Conservation (phyloP, 1,284 basidiomycete genomes). For the Psilocybe mexicana region DNA sequence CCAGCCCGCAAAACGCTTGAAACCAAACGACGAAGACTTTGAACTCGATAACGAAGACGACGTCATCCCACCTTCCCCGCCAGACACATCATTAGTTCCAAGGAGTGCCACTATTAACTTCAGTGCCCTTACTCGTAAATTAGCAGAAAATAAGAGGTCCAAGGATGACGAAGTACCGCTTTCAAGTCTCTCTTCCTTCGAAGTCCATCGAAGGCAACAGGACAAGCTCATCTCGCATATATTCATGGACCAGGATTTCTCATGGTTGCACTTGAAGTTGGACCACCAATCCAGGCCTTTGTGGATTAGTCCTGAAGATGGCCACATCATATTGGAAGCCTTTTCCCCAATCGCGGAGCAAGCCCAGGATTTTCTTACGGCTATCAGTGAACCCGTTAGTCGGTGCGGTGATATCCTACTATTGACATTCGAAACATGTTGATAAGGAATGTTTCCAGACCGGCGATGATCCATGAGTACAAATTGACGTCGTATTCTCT, state of each 20-base stretch:
- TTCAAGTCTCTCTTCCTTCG: slow-evolving; percentile 45
- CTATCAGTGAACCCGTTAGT: slow-evolving; percentile 98
- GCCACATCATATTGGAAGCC: slow-evolving; percentile 93
- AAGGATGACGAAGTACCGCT: slow-evolving; percentile 41
- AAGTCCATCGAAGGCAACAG: slow-evolving; percentile 66
- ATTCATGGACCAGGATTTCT: slow-evolving; percentile 82
- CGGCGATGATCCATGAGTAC: slow-evolving; percentile 98
- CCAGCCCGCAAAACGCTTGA: slow-evolving; percentile 52
- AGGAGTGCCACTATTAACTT: slow-evolving; percentile 79
- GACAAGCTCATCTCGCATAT: slow-evolving; percentile 75
- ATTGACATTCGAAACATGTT: background rate
- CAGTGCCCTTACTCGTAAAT: slow-evolving; percentile 74
- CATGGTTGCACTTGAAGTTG: slow-evolving; percentile 80
- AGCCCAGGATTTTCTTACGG: slow-evolving; percentile 97
- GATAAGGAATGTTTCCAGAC: slow-evolving; percentile 51
- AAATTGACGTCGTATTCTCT: slow-evolving; percentile 97
- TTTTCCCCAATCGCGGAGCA: slow-evolving; percentile 97
- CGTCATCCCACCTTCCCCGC: slow-evolving; percentile 51
- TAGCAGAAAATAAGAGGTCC: slow-evolving; percentile 57
- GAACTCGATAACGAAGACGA: slow-evolving; percentile 59
- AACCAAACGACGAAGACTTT: slow-evolving; percentile 49
- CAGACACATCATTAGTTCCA: slow-evolving; percentile 59
- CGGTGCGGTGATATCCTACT: slow-evolving; percentile 58
- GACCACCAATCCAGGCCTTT: slow-evolving; percentile 91
- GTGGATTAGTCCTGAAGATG: slow-evolving; percentile 94